These are phyloP conservation scores for Trichoderma parareesei DNA, from an alignment of 495 filamentous ascomycete genomes.

Conservation along the genomic window DNA sequence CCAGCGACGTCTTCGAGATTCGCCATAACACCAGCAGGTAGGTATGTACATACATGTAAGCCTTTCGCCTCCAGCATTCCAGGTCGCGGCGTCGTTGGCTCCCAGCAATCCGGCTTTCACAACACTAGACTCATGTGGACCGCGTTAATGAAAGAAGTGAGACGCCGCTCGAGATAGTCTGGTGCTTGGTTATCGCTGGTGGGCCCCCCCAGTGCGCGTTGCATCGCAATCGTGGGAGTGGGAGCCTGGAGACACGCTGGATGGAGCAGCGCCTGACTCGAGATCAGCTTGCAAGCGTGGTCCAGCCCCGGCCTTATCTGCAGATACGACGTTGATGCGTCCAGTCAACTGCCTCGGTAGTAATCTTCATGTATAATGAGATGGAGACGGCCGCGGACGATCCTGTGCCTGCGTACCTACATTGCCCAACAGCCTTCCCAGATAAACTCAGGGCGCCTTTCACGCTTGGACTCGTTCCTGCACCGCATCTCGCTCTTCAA, in stretches of 20 bases:
- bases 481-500: neutral
- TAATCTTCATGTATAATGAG: constrained; percentile 1
- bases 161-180: constrained; percentile 1
- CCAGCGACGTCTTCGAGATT: neutral
- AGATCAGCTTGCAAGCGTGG: neutral
- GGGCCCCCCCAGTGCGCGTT: neutral
- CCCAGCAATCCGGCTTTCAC: neutral
- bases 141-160: neutral
- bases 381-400: neutral
- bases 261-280: constrained; percentile 3
- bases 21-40: neutral
- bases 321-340: neutral
- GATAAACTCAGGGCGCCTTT: neutral
- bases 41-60: neutral
- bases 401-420: neutral
- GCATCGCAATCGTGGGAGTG: constrained; percentile 3
- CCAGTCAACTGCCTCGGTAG: neutral
- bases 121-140: neutral
- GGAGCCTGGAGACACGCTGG: constrained; percentile 4
- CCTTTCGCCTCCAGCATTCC: neutral
- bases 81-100: neutral
- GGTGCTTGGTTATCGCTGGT: constrained; percentile 1
- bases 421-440: neutral
- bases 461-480: neutral
- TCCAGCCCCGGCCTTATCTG: constrained; percentile 2